These are phyloP conservation scores for Crassisporium funariophilum DNA, from an alignment of 768 basidiomycete genomes.

Conservation along the genomic window DNA sequence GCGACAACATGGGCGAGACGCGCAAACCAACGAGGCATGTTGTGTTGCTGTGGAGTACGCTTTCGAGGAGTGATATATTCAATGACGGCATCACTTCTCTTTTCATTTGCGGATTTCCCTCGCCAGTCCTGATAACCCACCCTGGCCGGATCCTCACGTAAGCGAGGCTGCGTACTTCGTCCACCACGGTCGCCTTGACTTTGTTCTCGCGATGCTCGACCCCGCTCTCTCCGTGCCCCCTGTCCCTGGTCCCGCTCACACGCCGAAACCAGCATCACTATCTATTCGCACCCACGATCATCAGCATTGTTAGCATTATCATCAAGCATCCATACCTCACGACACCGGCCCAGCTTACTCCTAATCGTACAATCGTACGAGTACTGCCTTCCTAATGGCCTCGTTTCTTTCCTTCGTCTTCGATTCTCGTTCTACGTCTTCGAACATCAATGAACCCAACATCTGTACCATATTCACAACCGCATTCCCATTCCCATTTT, in stretches of 20 bases:
- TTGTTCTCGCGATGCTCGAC: not conserved
- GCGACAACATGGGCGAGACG: slow-evolving; percentile 58
- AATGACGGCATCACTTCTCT: not conserved
- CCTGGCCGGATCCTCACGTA: not conserved
- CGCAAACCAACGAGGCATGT: slow-evolving; percentile 66
- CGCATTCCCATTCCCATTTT: not conserved
- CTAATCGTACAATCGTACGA: too few species aligned
- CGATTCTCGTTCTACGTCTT: not conserved
- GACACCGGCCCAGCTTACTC: not conserved
- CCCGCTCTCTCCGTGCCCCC: not conserved
- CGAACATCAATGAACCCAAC: not conserved
- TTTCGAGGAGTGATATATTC: slow-evolving; percentile 53
- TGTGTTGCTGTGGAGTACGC: slow-evolving; percentile 74
- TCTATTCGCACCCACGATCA: not conserved
- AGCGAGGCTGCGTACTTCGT: not conserved
- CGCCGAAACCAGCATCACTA: not conserved
- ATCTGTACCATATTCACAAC: not conserved
- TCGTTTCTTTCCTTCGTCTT: too few species aligned
- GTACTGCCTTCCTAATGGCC: too few species aligned
- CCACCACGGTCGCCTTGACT: not conserved
- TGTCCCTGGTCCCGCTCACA: not conserved
- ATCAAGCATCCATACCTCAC: not conserved
- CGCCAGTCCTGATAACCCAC: not conserved
- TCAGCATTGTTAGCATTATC: not conserved
- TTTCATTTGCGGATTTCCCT: not conserved